Base-by-base conservation (phyloP, 768 basidiomycete genomes). In the Serendipita sp. region DNA sequence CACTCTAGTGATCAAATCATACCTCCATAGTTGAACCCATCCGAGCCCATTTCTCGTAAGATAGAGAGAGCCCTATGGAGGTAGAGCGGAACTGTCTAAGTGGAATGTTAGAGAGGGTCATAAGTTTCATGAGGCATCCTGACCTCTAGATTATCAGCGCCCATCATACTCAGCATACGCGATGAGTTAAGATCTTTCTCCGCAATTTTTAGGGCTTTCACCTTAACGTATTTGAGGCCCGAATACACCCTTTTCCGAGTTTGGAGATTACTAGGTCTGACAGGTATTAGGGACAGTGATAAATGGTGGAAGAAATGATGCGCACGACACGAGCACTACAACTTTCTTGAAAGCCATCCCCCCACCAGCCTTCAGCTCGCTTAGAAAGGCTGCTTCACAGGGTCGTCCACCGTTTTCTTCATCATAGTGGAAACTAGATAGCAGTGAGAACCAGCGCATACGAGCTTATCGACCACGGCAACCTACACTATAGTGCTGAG, bases 151-250 rank as follows among this genome's bases (percentile, higher is more conserved):
- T 69, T 65, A 16, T 69, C 81, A 0, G 87, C 76, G 0, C 85
- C 82, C 87, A 88, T 88, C 82, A 88, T 84, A 0, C 85, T 85
- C 37, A 88, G 68, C 65, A 88, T 83, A 0, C 86, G 84, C 16
- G 82, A 74, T 0, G 84, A 83, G 70, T 88, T 86, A 0, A 88
- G 76, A 65, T 89, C 87, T 3, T 77, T 73, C 66, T 83, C 80
- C 2, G 76, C 74, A 63, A 88, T 80, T 0, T 77, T 70, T 11
- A 89, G 70, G 0, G 85, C 82, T 62, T 80, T 76, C 0, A 88
- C 83, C 0, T 66, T 73, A 3, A 88, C 75, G 34, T 65, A 30
- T 3, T 63, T 62, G 28, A 68, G 48, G 13, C 13, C 18, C 13
- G 63, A 24, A 46, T 68, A 68, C 34, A 67, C 64, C 2, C 64